phyloP scores from a whole-genome alignment of 1,139 yeast species.

The Neolecta irregularis region DNA sequence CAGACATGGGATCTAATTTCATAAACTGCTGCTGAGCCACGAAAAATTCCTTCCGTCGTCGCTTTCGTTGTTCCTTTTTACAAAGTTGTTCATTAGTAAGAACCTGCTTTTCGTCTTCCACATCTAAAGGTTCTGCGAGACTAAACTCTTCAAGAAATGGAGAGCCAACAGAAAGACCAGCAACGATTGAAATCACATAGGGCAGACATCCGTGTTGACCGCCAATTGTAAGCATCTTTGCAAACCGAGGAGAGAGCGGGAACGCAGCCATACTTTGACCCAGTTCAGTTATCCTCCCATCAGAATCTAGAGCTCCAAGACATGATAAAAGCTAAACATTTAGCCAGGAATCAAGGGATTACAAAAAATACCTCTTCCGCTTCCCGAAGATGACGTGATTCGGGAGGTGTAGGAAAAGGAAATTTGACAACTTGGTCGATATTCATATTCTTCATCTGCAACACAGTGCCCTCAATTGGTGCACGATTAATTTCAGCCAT shows the following conservation, averaged over 20 bases:
- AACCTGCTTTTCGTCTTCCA: constrained; percentile 21
- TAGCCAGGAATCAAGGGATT: neutral
- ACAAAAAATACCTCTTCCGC: constrained; percentile 36
- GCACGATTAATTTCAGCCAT: constrained; percentile 81
- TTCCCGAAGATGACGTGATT: constrained; percentile 38
- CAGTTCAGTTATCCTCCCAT: constrained; percentile 45
- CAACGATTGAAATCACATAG: constrained; percentile 75
- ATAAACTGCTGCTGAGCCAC: constrained; percentile 45
- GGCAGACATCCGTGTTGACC: constrained; percentile 62
- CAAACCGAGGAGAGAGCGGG: constrained; percentile 86
- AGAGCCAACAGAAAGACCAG: constrained; percentile 87
- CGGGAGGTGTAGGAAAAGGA: constrained; percentile 96
- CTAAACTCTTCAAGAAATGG: constrained; percentile 24
- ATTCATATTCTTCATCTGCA: constrained; percentile 95
- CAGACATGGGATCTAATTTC: constrained; percentile 55
- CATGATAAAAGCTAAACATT: constrained; percentile 34
- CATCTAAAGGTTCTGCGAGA: constrained; percentile 14
- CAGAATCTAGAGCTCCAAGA: constrained; percentile 61
- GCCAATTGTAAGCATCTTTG: constrained; percentile 78
- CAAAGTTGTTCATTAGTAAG: constrained; percentile 26
- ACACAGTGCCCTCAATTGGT: constrained; percentile 90
- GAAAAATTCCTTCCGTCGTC: constrained; percentile 36
- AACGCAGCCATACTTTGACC: constrained; percentile 80
- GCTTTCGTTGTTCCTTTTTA: constrained; percentile 32
- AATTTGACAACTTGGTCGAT: constrained; percentile 78